These are phyloP conservation scores for Diplotaxis tenuifolia DNA, from an alignment of 345 rosid genomes.

Conservation along the genomic window DNA sequence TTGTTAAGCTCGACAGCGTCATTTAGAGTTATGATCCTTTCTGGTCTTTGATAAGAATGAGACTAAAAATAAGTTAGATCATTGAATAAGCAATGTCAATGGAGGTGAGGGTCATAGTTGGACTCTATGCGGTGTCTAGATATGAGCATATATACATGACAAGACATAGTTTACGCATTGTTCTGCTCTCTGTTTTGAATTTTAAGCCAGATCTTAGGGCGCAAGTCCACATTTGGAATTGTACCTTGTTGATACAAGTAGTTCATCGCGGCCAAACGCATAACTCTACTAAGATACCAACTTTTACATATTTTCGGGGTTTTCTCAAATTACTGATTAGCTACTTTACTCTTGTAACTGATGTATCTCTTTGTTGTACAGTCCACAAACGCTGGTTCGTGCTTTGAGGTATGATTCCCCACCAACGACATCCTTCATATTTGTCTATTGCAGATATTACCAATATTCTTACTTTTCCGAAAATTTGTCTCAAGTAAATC, in stretches of 20 bases:
- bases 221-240: background rate
- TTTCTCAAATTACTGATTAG: background rate
- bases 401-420: conserved; percentile 70
- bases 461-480: background rate
- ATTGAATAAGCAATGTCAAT: background rate
- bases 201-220: conserved; percentile 4
- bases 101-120: conserved; percentile 2
- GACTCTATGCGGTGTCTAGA: background rate
- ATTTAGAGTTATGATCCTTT: background rate
- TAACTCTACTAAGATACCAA: background rate
- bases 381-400: conserved; percentile 98
- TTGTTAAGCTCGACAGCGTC: background rate
- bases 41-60: background rate
- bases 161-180: background rate
- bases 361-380: conserved; percentile 46
- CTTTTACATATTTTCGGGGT: background rate
- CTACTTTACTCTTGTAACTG: conserved; percentile 17
- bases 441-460: conserved; percentile 1
- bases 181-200: background rate
- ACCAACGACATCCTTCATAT: conserved; percentile 3
- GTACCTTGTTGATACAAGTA: background rate
- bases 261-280: background rate
- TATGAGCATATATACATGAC: background rate
- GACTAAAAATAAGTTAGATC: background rate
- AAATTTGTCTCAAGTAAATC: conserved; percentile 4